Evolutionary conservation across 352 stramenopile species (phyloP), one percentile per base, ranked within the genome.

Genomic region (Globisporangium cederbergense): DNA sequence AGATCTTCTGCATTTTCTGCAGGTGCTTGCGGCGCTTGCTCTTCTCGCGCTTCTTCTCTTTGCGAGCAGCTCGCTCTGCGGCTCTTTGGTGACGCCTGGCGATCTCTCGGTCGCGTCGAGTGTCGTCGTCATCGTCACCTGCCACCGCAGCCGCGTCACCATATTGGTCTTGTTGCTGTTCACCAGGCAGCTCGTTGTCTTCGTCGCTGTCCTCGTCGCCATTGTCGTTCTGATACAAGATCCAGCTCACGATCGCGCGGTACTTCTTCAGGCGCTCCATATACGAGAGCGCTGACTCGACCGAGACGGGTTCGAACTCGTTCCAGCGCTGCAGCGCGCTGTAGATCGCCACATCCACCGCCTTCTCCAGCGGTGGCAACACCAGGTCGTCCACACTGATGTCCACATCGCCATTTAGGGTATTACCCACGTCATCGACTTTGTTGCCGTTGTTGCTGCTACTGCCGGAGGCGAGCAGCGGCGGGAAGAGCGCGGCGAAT

Each of bases 321-420:
- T 93, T 93, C 83, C 83, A 93, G 49, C 66, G 75, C 43, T 72
- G 72, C 32, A 93, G 68, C 16, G 81, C 81, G 46, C 73, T 66
- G 62, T 89, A 83, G 36, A 93, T 74, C 14, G 77, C 66, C 22
- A 60, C 36, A 13, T 91, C 80, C 34, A 93, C 77, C 18, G 79
- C 70, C 20, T 81, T 74, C 53, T 93, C 79, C 18, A 91, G 65
- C 25, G 81, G 72, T 2, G 66, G 66, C 34, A 93, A 65, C 25
- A 58, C 2, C 5, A 93, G 66, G 38, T 89, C 79, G 46, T 82
- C 66, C 6, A 81, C 72, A 22, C 52, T 69, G 36, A 93, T 85
- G 58, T 93, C 81, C 11, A 90, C 70, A 16, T 69, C 68, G 49
- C 13, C 43, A 0, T 60, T 60, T 5, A 71, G 62, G 8, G 13